Percentiles rank a stretch among this genome's conserved stretches.
phyloP scores from a whole-genome alignment of 2,329 filamentous ascomycete genomes.

The Xylaria sp. region DNA sequence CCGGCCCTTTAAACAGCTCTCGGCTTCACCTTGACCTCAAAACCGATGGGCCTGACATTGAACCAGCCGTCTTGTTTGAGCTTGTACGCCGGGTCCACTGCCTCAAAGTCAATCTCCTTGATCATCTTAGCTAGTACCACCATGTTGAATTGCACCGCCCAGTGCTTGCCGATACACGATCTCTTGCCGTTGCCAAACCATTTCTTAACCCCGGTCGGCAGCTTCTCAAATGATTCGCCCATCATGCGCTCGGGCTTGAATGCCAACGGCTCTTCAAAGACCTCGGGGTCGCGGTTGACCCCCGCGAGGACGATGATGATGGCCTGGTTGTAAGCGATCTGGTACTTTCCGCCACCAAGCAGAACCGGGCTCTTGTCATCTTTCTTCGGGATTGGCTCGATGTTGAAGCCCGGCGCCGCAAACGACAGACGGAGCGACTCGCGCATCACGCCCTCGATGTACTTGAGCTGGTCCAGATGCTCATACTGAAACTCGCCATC shows the following conservation, averaged over 20 bases:
- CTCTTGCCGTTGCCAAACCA: constrained; percentile 60
- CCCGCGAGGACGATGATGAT: constrained; percentile 57
- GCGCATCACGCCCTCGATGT: constrained; percentile 59
- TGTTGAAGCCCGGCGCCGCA: constrained; percentile 61
- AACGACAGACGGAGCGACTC: constrained; percentile 61
- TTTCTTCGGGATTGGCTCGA: constrained; percentile 51
- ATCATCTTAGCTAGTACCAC: constrained; percentile 51
- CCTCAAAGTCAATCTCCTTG: constrained; percentile 53
- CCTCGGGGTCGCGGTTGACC: constrained; percentile 55
- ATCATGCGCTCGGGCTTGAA: constrained; percentile 58
- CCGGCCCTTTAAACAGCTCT: constrained; percentile 33
- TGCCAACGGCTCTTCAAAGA: constrained; percentile 53
- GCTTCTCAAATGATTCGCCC: constrained; percentile 49
- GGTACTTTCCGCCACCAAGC: constrained; percentile 55
- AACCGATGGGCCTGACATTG: constrained; percentile 55
- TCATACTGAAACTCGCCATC: constrained; percentile 50
- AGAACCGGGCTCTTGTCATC: constrained; percentile 51
- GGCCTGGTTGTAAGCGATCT: constrained; percentile 54
- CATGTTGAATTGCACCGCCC: constrained; percentile 54
- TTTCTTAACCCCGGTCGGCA: constrained; percentile 54
- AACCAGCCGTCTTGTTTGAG: constrained; percentile 58
- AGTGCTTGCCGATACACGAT: constrained; percentile 58
- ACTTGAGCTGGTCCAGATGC: constrained; percentile 58
- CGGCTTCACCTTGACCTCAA: constrained; percentile 51
- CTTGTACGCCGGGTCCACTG: constrained; percentile 47